phyloP scores from a whole-genome alignment of 495 filamentous ascomycete species.

The Glarea lozoyensis region DNA sequence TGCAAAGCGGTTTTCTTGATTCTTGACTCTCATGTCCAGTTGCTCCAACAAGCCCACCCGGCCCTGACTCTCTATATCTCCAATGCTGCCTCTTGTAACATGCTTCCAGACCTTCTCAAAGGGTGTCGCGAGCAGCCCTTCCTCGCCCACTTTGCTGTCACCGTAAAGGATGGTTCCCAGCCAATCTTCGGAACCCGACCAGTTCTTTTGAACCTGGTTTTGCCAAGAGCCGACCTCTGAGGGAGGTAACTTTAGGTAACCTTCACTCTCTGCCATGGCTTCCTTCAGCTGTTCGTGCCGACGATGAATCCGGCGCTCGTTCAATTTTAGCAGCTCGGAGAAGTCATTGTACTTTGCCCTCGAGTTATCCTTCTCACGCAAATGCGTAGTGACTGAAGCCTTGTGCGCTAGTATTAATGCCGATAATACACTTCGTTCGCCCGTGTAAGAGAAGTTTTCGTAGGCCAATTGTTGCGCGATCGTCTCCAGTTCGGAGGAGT shows the following conservation, averaged over 20 bases:
- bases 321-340: constrained; percentile 44
- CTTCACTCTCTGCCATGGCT: background rate
- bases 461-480: constrained; percentile 54
- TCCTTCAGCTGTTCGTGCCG: constrained; percentile 34
- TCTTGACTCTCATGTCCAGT: constrained; percentile 48
- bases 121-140: constrained; percentile 51
- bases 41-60: constrained; percentile 45
- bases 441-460: constrained; percentile 47
- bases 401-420: constrained; percentile 67
- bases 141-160: constrained; percentile 45
- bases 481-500: constrained; percentile 25
- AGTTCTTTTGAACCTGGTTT: constrained; percentile 54
- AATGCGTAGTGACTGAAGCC: constrained; percentile 43
- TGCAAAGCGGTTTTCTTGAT: constrained; percentile 54
- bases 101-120: constrained; percentile 62
- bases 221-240: constrained; percentile 33
- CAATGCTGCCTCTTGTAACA: constrained; percentile 43
- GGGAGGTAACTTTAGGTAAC: constrained; percentile 23
- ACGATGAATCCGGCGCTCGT: constrained; percentile 30
- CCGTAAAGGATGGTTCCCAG: constrained; percentile 57
- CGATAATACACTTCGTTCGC: constrained; percentile 50
- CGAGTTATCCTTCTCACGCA: constrained; percentile 47
- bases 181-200: constrained; percentile 66
- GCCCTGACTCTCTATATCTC: constrained; percentile 36
- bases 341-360: constrained; percentile 46